Percentiles rank a stretch among this genome's conserved stretches.
Conservation (phyloP, 2,329 filamentous ascomycete species). For the Coniochaeta prunicola region DNA sequence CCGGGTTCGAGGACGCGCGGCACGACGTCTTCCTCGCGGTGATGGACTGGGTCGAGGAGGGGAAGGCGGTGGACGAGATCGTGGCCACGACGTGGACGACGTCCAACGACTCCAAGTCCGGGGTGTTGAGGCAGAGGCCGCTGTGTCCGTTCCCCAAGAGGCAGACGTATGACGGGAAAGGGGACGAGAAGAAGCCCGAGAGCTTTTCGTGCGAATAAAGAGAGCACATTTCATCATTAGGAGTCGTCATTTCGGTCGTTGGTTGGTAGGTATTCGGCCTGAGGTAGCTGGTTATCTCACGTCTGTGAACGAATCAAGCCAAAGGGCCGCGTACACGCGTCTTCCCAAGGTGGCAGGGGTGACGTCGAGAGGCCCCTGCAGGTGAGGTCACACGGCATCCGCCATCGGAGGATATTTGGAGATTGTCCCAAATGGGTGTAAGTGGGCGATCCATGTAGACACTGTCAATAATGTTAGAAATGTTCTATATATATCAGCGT, state of each 20-base stretch:
- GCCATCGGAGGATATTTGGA: not conserved
- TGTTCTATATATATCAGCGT: no score
- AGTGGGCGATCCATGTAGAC: no score
- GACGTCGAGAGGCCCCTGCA: no score
- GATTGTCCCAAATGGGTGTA: no score
- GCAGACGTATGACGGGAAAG: conserved; percentile 20
- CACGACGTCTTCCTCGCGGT: conserved; percentile 31
- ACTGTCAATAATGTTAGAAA: no score
- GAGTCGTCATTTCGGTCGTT: not conserved
- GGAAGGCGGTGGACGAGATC: conserved; percentile 15
- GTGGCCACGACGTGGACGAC: conserved; percentile 15
- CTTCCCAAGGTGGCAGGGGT: no score
- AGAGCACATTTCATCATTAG: no score
- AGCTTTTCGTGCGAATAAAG: conserved; percentile 22
- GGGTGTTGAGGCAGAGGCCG: conserved; percentile 29
- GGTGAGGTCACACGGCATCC: no score
- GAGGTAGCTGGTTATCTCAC: no score
- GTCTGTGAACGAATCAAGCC: no score
- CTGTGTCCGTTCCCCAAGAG: conserved; percentile 29
- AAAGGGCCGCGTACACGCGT: no score
- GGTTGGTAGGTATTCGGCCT: not conserved
- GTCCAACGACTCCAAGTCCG: conserved; percentile 12
- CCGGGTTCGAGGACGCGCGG: conserved; percentile 24
- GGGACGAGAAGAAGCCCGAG: conserved; percentile 18
- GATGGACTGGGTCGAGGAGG: conserved; percentile 29